A percentile compares a stretch with the other conserved stretches of the same genome.
Evolutionary conservation across 352 stramenopile genomes (phyloP).

Genomic region (Pythium brassicae): DNA sequence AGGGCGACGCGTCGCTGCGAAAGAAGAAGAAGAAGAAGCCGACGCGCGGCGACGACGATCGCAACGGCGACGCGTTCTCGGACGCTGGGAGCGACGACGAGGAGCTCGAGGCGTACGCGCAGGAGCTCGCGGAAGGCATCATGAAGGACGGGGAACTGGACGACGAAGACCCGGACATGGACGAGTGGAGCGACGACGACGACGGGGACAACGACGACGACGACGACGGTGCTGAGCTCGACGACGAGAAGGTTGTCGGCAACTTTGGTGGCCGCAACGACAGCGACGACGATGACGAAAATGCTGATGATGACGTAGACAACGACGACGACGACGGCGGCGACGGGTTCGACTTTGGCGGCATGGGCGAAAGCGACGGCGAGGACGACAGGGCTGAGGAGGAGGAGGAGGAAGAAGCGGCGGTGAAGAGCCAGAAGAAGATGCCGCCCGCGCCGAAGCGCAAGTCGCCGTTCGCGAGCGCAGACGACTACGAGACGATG

Average conservation of each 20-base stretch:
- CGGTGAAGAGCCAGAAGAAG: conserved; percentile 45
- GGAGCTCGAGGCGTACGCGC: conserved; percentile 85
- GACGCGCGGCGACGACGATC: conserved; percentile 25
- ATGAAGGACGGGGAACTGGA: conserved; percentile 81
- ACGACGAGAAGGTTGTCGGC: conserved; percentile 20
- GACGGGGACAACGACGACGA: conserved; percentile 48
- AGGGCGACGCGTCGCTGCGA: conserved; percentile 24
- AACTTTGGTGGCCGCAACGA: conserved; percentile 53
- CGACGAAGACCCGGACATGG: conserved; percentile 74
- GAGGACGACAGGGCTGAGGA: conserved; percentile 35
- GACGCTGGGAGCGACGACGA: conserved; percentile 64
- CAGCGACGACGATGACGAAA: conserved; percentile 24
- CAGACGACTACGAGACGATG: conserved; percentile 75
- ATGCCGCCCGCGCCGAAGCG: conserved; percentile 43
- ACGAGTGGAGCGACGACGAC: conserved; percentile 45
- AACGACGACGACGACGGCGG: conserved; percentile 32
- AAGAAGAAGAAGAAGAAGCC: conserved; percentile 39
- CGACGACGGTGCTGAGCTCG: conserved; percentile 37
- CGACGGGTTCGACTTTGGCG: conserved; percentile 22
- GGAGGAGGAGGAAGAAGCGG: conserved; percentile 22
- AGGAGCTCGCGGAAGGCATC: conserved; percentile 85
- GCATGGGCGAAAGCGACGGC: conserved; percentile 7
- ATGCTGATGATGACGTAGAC: conserved; percentile 35
- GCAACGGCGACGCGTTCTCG: conserved; percentile 50
- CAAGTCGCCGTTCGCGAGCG: conserved; percentile 68